phyloP scores from a whole-genome alignment of 2,329 filamentous ascomycete species.

The Biscogniauxia sp. region DNA sequence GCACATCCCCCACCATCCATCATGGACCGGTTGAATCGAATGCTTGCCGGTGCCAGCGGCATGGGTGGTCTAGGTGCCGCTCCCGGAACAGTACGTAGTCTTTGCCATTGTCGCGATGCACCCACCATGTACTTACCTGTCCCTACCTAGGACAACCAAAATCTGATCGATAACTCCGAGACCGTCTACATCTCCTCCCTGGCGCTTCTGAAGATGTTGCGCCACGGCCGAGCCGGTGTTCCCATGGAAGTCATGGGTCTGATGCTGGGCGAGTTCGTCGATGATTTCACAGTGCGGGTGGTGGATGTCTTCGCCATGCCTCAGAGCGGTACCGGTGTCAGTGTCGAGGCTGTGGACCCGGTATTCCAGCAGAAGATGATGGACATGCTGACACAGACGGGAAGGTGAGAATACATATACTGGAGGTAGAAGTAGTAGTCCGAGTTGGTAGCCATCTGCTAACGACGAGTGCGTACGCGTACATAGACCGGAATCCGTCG shows the following conservation, averaged over 20 bases:
- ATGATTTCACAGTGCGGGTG: constrained; percentile 97
- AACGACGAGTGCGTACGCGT: background rate
- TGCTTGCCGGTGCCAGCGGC: constrained; percentile 72
- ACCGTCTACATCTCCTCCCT: constrained; percentile 99
- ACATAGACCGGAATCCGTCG: constrained; percentile 84
- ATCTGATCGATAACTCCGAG: constrained; percentile 97
- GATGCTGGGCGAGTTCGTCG: constrained; percentile 98
- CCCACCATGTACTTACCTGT: background rate
- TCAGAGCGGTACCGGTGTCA: constrained; percentile 96
- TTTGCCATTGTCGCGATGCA: background rate
- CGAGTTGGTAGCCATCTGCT: background rate
- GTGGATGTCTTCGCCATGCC: constrained; percentile 99
- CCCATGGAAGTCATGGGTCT: constrained; percentile 99
- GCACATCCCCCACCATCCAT: constrained; percentile 24
- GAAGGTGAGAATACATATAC: constrained; percentile 58
- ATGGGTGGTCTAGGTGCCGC: constrained; percentile 62
- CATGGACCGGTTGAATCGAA: constrained; percentile 91
- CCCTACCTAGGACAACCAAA: constrained; percentile 70
- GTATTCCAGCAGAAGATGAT: constrained; percentile 99
- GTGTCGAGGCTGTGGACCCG: constrained; percentile 95
- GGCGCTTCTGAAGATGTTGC: constrained; percentile 95
- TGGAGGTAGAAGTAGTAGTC: background rate
- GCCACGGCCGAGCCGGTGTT: constrained; percentile 94
- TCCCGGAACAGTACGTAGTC: constrained; percentile 57
- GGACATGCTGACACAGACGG: constrained; percentile 98